Percentiles rank a stretch among this genome's conserved stretches.
These are phyloP conservation scores for Oryza longistaminata DNA, from an alignment of 176 grass and related monocot genomes.

Conservation along the genomic window DNA sequence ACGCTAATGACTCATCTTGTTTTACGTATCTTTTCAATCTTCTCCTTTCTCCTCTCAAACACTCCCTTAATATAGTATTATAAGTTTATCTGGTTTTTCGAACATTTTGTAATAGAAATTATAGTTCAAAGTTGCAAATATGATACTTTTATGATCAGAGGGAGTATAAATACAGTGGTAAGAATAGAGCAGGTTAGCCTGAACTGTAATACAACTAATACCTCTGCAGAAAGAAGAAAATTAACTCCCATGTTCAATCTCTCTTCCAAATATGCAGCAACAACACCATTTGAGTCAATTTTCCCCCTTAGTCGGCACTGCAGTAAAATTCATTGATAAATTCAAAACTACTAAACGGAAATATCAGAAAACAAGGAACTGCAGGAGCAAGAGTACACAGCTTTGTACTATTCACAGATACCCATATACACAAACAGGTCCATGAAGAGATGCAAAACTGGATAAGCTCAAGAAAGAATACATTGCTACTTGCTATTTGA, in stretches of 20 bases:
- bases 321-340: conserved; percentile 37
- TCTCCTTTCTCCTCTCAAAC: no score
- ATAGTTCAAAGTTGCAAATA: background rate
- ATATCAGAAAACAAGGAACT: background rate
- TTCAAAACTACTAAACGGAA: background rate
- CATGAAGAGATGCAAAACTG: conserved; percentile 6
- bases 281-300: conserved; percentile 88
- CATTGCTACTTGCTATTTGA: background rate
- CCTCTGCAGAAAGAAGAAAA: conserved; percentile 96
- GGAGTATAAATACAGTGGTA: background rate
- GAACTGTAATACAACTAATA: conserved; percentile 12
- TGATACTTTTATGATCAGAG: background rate
- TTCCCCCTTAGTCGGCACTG: conserved; percentile 94
- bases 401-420: background rate
- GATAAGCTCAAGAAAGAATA: conserved; percentile 23
- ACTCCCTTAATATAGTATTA: background rate
- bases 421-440: conserved; percentile 17
- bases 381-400: background rate
- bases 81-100: background rate
- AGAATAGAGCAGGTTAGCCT: background rate
- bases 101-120: background rate
- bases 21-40: no score
- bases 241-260: conserved; percentile 98
- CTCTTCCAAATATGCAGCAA: conserved; percentile 81
- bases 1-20: no score